Base-by-base conservation (phyloP, 371 early-diverging fungal genomes). In the Fennellomyces sp. region DNA sequence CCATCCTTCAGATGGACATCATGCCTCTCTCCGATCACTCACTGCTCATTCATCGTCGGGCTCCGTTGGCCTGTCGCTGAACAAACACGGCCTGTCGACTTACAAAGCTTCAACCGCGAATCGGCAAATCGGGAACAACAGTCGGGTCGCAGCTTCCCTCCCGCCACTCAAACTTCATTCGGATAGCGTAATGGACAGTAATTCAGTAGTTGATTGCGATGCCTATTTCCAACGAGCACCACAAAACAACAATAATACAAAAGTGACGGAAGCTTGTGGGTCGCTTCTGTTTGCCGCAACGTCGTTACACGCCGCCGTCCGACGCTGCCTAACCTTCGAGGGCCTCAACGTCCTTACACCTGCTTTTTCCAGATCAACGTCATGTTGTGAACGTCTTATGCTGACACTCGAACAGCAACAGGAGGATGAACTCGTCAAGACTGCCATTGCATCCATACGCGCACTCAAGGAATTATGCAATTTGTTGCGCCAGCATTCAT, bases 221-320 rank as follows among this genome's bases (percentile, higher is more conserved):
- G 36, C 31, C 38, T 30, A 48, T 19, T 55, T 54, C 23, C 61
- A 55, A 30, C 38, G 55, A 13, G 55, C 61, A 35, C 64, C 28
- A 48, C 54, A 54, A 36, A 28, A 13, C 39, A 41, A 31, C 47
- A 17, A 19, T 19, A 29, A 21, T 3, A n/a, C 12, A 1, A 51
- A 29, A 5, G n/a, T 70, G 10, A 61, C 62, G 15, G 74, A 73
- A 35, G 72, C 72, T 2, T 57, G 71, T n/a, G 69, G 67, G 13
- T 70, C 66, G 2, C 52, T 76, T 11, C 47, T 77, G 12, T 77
- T 72, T 41, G 69, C 74, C 21, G 48, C 72, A 0, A 53, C 64
- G 1, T 53, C 68, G 4, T 41, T 77, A 25, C 69, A 74, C 23
- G 53, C 70, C 5, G 58, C 70, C 0, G 49, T 77, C 0, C 51